A percentile compares a stretch with the other conserved stretches of the same genome.
Conservation (phyloP, 2,329 filamentous ascomycete species). For the Colletotrichum sp. region DNA sequence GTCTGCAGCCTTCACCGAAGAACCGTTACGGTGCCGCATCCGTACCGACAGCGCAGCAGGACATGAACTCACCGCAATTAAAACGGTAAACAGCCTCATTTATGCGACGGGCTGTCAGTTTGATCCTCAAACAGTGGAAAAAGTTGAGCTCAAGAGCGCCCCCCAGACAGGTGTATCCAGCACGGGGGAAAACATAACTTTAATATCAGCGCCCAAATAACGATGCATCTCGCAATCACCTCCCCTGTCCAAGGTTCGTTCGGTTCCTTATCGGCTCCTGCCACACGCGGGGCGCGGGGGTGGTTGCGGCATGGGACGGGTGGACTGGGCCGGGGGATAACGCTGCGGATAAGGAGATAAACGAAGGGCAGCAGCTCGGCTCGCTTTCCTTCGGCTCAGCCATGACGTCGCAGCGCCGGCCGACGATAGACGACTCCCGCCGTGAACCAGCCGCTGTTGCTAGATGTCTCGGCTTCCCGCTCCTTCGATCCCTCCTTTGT, state of each 20-base stretch:
- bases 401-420: slow-evolving; percentile 25
- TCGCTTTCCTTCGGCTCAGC: slow-evolving; percentile 40
- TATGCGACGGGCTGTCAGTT: not conserved
- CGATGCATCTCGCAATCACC: not conserved
- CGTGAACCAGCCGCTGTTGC: not conserved
- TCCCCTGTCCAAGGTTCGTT: not conserved
- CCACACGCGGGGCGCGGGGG: not conserved
- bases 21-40: not conserved
- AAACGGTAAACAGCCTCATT: not conserved
- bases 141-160: not conserved
- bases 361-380: not conserved
- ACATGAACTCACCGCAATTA: not conserved
- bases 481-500: not conserved
- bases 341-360: not conserved
- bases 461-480: slow-evolving; percentile 9
- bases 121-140: not conserved
- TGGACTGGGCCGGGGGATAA: not conserved
- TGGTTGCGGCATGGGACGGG: not conserved
- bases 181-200: slow-evolving; percentile 14
- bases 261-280: not conserved
- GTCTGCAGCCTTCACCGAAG: not conserved
- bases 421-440: slow-evolving; percentile 17
- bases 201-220: not conserved
- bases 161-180: not conserved
- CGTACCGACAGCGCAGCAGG: not conserved